phyloP scores from a whole-genome alignment of 139 green algal species.

The Diplosphaera chodatii region DNA sequence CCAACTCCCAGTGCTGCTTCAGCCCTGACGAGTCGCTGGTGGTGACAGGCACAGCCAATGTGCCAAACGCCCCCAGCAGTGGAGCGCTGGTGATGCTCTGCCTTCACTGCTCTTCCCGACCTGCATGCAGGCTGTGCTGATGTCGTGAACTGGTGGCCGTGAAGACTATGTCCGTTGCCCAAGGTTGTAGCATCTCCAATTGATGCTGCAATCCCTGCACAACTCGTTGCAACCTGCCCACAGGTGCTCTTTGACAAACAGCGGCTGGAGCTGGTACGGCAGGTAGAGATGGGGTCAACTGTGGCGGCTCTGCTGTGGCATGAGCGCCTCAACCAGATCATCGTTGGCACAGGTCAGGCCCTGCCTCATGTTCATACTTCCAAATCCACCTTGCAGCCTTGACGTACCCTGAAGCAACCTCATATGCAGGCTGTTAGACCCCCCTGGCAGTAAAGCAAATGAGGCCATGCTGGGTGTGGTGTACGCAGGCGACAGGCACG shows the following conservation, averaged over 20 bases:
- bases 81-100: constrained; percentile 22
- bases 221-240: too few species aligned
- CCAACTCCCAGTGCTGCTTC: constrained; percentile 55
- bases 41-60: constrained; percentile 50
- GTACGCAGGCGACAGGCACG: constrained; percentile 44
- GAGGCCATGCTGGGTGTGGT: too few species aligned
- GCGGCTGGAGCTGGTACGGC: constrained; percentile 29
- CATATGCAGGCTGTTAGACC: too few species aligned
- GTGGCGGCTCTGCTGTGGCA: constrained; percentile 79
- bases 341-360: constrained; percentile 73
- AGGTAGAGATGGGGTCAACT: constrained; percentile 48
- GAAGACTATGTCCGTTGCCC: too few species aligned
- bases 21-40: constrained; percentile 78
- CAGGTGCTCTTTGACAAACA: neutral
- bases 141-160: too few species aligned
- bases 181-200: too few species aligned
- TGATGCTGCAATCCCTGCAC: too few species aligned
- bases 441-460: too few species aligned
- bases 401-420: neutral
- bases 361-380: too few species aligned
- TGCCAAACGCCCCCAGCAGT: neutral
- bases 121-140: too few species aligned
- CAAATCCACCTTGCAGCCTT: too few species aligned
- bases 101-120: too few species aligned
- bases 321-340: constrained; percentile 87